These are phyloP conservation scores for Saccharum officinarum DNA, from an alignment of 176 grass and related monocot species.

Conservation along the genomic window DNA sequence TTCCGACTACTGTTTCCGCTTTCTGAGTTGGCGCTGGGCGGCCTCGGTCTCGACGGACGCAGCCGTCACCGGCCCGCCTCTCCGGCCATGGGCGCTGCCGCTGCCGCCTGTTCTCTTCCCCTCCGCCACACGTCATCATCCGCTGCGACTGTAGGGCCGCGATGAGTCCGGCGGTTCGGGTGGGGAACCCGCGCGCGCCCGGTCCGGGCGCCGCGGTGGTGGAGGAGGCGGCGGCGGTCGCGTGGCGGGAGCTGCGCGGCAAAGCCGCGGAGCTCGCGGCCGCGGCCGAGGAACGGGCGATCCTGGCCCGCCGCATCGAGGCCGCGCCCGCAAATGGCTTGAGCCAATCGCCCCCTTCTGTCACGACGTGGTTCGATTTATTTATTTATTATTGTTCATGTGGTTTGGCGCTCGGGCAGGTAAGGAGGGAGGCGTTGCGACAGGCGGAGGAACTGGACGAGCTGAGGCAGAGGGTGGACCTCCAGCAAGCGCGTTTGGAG, in stretches of 20 bases:
- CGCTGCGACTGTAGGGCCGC: not conserved
- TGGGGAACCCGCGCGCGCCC: not conserved
- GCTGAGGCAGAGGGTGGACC: slow-evolving; percentile 28
- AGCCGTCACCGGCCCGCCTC: not conserved
- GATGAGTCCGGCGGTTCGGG: slow-evolving; percentile 24
- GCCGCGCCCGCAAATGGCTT: not conserved
- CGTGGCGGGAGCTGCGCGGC: slow-evolving; percentile 26
- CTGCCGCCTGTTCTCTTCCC: not conserved
- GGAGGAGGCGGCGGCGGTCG: not conserved
- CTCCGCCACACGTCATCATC: not conserved
- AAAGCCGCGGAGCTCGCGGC: slow-evolving; percentile 16
- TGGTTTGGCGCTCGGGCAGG: slow-evolving; percentile 16
- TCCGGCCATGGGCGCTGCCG: slow-evolving; percentile 20
- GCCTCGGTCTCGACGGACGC: slow-evolving; percentile 1
- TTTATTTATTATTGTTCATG: not conserved
- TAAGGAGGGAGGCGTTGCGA: slow-evolving; percentile 26
- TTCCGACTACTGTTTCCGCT: slow-evolving; percentile 9
- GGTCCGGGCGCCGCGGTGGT: not conserved
- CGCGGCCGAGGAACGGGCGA: slow-evolving; percentile 24
- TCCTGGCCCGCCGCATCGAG: slow-evolving; percentile 37
- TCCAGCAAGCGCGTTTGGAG: slow-evolving; percentile 20
- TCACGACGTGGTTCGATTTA: not conserved
- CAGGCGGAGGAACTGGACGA: slow-evolving; percentile 51
- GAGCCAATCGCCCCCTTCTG: not conserved
- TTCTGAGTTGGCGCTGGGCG: not conserved